Conservation (phyloP, 2,329 filamentous ascomycete species). For the Aspergillus sp. region DNA sequence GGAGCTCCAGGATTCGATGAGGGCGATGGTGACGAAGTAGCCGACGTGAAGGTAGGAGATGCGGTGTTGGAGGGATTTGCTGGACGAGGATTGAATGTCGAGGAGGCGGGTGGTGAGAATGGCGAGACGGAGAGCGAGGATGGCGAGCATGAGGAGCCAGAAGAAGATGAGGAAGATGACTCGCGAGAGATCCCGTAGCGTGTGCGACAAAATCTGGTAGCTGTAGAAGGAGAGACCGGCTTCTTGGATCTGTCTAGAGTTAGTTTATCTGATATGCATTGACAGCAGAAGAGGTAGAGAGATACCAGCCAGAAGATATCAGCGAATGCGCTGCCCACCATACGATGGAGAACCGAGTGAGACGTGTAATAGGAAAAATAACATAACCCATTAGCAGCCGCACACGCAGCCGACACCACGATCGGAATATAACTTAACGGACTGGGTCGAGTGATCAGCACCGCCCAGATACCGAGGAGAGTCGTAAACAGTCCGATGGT, state of each 20-base stretch:
- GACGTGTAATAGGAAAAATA: conserved; percentile 12
- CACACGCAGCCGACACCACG: conserved; percentile 8
- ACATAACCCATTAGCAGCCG: conserved; percentile 12
- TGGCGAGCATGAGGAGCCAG: conserved; percentile 9
- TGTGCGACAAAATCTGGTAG: conserved; percentile 12
- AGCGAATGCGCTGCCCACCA: conserved; percentile 7
- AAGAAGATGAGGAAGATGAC: conserved; percentile 9
- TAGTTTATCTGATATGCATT: too few species aligned
- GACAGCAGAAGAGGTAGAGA: too few species aligned
- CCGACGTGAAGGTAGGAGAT: conserved; percentile 9
- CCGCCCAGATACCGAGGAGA: conserved; percentile 7
- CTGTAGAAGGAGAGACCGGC: conserved; percentile 13
- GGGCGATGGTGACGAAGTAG: conserved; percentile 13
- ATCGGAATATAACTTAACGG: conserved; percentile 11
- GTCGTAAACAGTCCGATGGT: conserved; percentile 13
- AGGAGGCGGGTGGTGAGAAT: conserved; percentile 6
- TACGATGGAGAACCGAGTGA: not conserved
- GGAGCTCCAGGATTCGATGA: conserved; percentile 13
- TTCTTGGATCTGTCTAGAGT: conserved; percentile 10
- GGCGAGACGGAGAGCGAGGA: conserved; percentile 1
- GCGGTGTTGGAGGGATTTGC: not conserved
- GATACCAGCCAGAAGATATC: conserved; percentile 15
- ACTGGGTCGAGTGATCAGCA: conserved; percentile 8
- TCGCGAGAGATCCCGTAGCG: conserved; percentile 1
- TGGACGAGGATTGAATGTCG: not conserved